Evolutionary conservation across 179 eudicot species (phyloP).

Genomic region (Nepenthes alata): DNA sequence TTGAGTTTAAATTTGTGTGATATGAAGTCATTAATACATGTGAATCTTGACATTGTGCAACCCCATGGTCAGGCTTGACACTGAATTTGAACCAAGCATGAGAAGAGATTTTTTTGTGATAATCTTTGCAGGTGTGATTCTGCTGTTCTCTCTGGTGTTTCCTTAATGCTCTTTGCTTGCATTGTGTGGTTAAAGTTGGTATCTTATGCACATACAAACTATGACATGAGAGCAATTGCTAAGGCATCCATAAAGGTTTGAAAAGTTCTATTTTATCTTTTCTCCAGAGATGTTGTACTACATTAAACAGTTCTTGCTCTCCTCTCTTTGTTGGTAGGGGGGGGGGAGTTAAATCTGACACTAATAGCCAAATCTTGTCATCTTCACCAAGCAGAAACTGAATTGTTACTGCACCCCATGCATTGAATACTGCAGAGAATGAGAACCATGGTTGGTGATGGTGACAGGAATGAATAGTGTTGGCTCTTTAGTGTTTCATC

Average conservation of each 20-base stretch:
- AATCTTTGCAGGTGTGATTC: constrained; percentile 70
- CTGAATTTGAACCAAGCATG: background rate
- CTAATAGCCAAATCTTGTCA: no score
- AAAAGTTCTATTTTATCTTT: background rate
- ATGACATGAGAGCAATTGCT: constrained; percentile 66
- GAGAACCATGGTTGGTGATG: no score
- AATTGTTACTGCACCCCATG: no score
- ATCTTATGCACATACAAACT: constrained; percentile 89
- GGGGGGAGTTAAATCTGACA: no score
- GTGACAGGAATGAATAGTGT: no score
- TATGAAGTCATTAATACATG: no score
- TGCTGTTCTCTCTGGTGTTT: constrained; percentile 75
- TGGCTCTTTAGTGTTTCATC: no score
- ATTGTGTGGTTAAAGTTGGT: constrained; percentile 88
- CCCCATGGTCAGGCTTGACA: no score
- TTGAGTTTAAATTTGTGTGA: no score
- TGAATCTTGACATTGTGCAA: no score
- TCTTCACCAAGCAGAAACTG: no score
- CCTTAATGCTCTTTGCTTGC: constrained; percentile 77
- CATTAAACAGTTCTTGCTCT: background rate
- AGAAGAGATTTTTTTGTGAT: constrained; percentile 9
- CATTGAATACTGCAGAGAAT: no score
- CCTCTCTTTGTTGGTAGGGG: background rate
- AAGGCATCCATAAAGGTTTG: constrained; percentile 56
- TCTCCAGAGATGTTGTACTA: background rate